Conservation (phyloP, 495 filamentous ascomycete genomes). For the Hypoxylon perforatum region DNA sequence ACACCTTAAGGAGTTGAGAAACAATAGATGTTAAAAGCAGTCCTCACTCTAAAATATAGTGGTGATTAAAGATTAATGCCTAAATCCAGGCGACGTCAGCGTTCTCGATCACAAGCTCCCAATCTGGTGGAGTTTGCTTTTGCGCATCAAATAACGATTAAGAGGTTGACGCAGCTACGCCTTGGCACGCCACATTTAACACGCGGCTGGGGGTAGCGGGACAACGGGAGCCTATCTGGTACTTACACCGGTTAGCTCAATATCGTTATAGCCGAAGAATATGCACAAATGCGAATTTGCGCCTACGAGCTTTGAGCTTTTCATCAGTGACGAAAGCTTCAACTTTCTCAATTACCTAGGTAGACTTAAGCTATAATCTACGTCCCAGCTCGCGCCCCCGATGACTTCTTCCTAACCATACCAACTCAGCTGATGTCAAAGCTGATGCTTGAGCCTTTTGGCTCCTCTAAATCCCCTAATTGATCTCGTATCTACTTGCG, state of each 20-base stretch:
- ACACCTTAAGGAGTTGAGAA: conserved; percentile 24
- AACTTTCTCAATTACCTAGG: conserved; percentile 2
- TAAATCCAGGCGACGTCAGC: conserved; percentile 20
- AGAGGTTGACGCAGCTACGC: conserved; percentile 37
- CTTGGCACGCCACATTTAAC: conserved; percentile 38
- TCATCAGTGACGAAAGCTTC: conserved; percentile 31
- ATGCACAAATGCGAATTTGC: neutral
- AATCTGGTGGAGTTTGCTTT: conserved; percentile 12
- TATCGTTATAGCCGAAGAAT: conserved; percentile 7
- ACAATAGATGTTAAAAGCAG: conserved; percentile 2
- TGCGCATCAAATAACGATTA: conserved; percentile 5
- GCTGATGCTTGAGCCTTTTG: conserved; percentile 44
- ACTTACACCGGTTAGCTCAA: neutral
- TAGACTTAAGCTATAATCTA: neutral
- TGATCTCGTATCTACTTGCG: conserved; percentile 26
- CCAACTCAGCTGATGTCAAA: conserved; percentile 39
- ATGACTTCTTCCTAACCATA: conserved; percentile 6
- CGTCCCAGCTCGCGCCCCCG: neutral
- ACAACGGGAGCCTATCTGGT: neutral
- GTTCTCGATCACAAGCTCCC: conserved; percentile 20
- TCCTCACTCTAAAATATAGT: neutral
- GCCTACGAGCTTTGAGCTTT: conserved; percentile 11
- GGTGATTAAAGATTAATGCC: conserved; percentile 9
- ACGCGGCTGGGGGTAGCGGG: conserved; percentile 22
- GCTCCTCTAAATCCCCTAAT: conserved; percentile 33